Evolutionary conservation across 2,329 filamentous ascomycete genomes (phyloP).

Genomic region (Gnomoniopsis sp.): DNA sequence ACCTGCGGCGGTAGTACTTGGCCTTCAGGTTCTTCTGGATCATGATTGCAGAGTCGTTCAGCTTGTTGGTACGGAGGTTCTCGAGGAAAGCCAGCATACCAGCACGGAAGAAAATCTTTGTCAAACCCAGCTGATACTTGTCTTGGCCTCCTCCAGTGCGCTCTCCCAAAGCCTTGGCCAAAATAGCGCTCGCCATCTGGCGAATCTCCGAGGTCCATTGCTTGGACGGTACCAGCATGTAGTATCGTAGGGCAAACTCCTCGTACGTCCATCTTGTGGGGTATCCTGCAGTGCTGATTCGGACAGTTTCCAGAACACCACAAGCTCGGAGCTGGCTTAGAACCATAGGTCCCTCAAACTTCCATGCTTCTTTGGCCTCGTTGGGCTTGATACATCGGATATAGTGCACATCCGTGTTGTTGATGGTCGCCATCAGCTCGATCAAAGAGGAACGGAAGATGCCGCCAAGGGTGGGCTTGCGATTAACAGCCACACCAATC

Average conservation of each 20-base stretch:
- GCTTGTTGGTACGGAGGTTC: slow-evolving; percentile 81
- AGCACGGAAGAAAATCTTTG: slow-evolving; percentile 98
- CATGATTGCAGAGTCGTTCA: slow-evolving; percentile 93
- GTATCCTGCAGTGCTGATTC: slow-evolving; percentile 96
- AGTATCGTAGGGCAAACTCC: slow-evolving; percentile 95
- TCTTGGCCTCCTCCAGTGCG: slow-evolving; percentile 72
- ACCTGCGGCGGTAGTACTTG: slow-evolving; percentile 91
- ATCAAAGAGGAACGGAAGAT: slow-evolving; percentile 99
- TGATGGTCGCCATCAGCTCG: slow-evolving; percentile 96
- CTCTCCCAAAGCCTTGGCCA: slow-evolving; percentile 81
- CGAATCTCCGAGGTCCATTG: slow-evolving; percentile 93
- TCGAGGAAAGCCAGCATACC: slow-evolving; percentile 98
- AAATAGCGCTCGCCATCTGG: slow-evolving; percentile 88
- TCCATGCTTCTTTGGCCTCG: slow-evolving; percentile 94
- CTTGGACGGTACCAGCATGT: slow-evolving; percentile 89
- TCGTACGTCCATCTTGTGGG: slow-evolving; percentile 98
- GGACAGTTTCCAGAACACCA: slow-evolving; percentile 96
- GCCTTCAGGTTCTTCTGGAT: slow-evolving; percentile 97
- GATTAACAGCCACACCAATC: slow-evolving; percentile 86
- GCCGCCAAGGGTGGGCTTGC: slow-evolving; percentile 94
- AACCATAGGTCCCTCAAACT: slow-evolving; percentile 98
- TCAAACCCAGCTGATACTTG: slow-evolving; percentile 96
- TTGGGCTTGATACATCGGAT: slow-evolving; percentile 99
- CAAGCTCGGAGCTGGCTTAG: slow-evolving; percentile 94
- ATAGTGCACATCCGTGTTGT: slow-evolving; percentile 97